Evolutionary conservation across 2,329 filamentous ascomycete species (phyloP).

Genomic region (Monilinia aucupariae): DNA sequence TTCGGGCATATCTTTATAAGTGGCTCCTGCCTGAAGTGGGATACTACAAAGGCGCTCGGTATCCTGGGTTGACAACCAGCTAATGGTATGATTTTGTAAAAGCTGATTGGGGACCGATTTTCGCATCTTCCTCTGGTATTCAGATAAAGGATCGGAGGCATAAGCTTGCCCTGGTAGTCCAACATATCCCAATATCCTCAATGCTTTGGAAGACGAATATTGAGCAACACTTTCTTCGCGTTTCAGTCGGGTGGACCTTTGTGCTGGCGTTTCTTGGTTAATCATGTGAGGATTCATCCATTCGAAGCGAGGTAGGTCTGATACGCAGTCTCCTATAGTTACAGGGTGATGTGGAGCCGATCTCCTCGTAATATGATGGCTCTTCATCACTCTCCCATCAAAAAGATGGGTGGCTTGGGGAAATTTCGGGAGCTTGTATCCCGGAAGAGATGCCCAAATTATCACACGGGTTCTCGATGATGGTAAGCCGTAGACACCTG

Average conservation of each 20-base stretch:
- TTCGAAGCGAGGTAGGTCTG: conserved; percentile 23
- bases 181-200: background rate
- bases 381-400: background rate
- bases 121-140: conserved; percentile 19
- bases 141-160: background rate
- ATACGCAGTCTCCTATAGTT: conserved; percentile 20
- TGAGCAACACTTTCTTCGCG: conserved; percentile 5
- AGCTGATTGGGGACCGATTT: background rate
- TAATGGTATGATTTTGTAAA: conserved; percentile 19
- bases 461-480: conserved; percentile 22
- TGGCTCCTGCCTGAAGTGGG: conserved; percentile 12
- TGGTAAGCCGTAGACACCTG: conserved; percentile 19
- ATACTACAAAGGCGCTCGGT: conserved; percentile 17
- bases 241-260: background rate
- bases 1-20: conserved; percentile 5
- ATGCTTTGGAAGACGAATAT: background rate
- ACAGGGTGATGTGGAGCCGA: conserved; percentile 19
- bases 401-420: conserved; percentile 20
- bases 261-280: background rate
- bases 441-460: conserved; percentile 22
- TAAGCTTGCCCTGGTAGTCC: conserved; percentile 17
- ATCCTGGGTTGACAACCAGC: no score
- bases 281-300: conserved; percentile 17
- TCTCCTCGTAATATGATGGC: conserved; percentile 9
- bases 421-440: conserved; percentile 20